Evolutionary conservation across 805 yeast species (phyloP).

Genomic region (Ogataea neopini): DNA sequence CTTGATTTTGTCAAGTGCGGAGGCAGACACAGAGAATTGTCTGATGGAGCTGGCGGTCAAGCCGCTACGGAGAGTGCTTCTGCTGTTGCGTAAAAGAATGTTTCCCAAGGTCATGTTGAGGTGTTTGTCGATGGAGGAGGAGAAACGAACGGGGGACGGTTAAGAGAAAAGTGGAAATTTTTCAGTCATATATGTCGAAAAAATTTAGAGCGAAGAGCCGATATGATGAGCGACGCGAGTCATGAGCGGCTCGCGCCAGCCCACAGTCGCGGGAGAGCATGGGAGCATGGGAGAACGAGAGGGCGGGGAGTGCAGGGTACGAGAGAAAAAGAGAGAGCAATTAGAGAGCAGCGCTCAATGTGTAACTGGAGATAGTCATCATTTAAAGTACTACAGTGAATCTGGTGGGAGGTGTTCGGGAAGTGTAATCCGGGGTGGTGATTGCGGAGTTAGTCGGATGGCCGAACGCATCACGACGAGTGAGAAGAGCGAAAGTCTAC

Average conservation of each 20-base stretch:
- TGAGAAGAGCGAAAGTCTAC: not conserved
- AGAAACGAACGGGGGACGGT: not conserved
- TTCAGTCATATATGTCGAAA: not conserved
- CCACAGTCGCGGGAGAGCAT: not conserved
- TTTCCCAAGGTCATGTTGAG: slow-evolving; percentile 3
- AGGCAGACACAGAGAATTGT: slow-evolving; percentile 29
- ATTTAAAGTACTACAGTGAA: not conserved
- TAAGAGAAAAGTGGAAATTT: not conserved
- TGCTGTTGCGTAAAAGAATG: slow-evolving; percentile 2
- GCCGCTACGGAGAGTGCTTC: not conserved
- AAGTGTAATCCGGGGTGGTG: not conserved
- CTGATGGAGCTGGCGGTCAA: slow-evolving; percentile 11
- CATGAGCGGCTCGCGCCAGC: not conserved
- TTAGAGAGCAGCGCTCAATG: no score
- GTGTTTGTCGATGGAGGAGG: not conserved
- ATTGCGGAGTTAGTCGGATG: no score
- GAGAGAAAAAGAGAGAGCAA: no score
- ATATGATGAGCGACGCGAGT: slow-evolving; percentile 3
- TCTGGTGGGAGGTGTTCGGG: not conserved
- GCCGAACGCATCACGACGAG: no score
- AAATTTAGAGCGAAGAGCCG: not conserved
- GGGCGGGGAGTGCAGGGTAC: not conserved
- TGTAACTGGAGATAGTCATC: no score
- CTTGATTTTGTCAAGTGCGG: slow-evolving; percentile 53
- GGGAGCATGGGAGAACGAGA: no score